Conservation (phyloP, 2,329 filamentous ascomycete genomes). For the Microsporum ferrugineum region DNA sequence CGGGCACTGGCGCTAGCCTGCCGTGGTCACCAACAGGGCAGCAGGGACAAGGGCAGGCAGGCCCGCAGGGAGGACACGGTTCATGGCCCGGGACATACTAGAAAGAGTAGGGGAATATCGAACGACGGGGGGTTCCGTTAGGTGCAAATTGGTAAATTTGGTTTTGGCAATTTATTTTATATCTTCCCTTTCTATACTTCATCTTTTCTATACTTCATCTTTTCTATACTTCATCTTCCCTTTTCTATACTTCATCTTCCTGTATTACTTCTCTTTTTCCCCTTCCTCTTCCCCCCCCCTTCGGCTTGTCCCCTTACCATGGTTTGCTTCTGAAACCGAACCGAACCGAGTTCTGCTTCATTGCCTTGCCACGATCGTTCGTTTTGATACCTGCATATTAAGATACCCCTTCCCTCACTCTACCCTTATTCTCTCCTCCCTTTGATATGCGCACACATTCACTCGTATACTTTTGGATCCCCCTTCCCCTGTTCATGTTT, state of each 20-base stretch:
- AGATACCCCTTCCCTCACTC: slow-evolving; percentile 1
- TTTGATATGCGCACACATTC: slow-evolving; percentile 18
- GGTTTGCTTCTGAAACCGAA: neutral
- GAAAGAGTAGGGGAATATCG: neutral
- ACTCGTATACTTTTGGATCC: slow-evolving; percentile 1
- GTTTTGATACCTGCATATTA: neutral
- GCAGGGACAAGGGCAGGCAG: neutral
- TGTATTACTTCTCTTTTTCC: neutral
- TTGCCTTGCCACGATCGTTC: neutral
- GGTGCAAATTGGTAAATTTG: neutral
- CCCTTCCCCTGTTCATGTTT: slow-evolving; percentile 1
- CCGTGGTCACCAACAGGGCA: neutral
- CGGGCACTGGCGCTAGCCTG: neutral
- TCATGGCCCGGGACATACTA: slow-evolving; percentile 1
- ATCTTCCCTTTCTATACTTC: neutral
- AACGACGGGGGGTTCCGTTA: neutral
- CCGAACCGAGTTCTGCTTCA: neutral
- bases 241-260: neutral
- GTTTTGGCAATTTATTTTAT: neutral
- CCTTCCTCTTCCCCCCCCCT: neutral
- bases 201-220: neutral
- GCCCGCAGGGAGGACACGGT: neutral
- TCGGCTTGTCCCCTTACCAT: neutral
- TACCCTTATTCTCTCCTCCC: neutral
- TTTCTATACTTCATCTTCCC: neutral